These are phyloP conservation scores for slime mould (Dictyostelium discoideum) DNA, from an alignment of 78 protist genomes.

Conservation along the genomic window DNA sequence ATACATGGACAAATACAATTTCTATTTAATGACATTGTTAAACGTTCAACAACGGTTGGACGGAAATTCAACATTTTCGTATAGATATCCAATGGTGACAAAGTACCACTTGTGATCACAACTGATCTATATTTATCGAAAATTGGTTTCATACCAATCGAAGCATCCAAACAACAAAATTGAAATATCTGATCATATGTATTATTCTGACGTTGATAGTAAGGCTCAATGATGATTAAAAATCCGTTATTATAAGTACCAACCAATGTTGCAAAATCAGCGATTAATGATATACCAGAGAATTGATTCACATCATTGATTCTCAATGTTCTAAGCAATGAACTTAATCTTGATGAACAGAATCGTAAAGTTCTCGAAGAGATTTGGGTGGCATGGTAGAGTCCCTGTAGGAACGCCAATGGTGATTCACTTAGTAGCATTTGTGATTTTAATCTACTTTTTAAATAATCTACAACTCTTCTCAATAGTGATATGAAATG, in stretches of 20 bases:
- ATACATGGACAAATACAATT: constrained; percentile 86
- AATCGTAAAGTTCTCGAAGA: constrained; percentile 66
- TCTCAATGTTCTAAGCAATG: constrained; percentile 94
- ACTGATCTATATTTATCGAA: constrained; percentile 86
- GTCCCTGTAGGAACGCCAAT: constrained; percentile 67
- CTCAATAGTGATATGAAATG: constrained; percentile 83
- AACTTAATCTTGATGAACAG: constrained; percentile 89
- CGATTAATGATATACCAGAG: constrained; percentile 82
- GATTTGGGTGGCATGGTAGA: constrained; percentile 48
- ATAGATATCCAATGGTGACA: constrained; percentile 98
- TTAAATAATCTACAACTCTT: constrained; percentile 89
- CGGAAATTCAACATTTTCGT: constrained; percentile 91
- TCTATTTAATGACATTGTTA: constrained; percentile 85
- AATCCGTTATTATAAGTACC: constrained; percentile 95
- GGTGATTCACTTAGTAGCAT: constrained; percentile 86
- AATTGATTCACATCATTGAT: constrained; percentile 88
- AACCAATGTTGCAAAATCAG: constrained; percentile 93
- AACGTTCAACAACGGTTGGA: constrained; percentile 85
- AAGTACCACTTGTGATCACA: constrained; percentile 93
- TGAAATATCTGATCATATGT: constrained; percentile 84
- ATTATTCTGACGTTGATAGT: constrained; percentile 39
- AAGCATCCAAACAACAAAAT: constrained; percentile 96
- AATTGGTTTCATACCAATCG: constrained; percentile 95
- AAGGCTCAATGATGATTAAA: constrained; percentile 94
- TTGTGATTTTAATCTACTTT: constrained; percentile 34